phyloP scores from a whole-genome alignment of 805 yeast genomes.

The Jamesozyma lodderae region DNA sequence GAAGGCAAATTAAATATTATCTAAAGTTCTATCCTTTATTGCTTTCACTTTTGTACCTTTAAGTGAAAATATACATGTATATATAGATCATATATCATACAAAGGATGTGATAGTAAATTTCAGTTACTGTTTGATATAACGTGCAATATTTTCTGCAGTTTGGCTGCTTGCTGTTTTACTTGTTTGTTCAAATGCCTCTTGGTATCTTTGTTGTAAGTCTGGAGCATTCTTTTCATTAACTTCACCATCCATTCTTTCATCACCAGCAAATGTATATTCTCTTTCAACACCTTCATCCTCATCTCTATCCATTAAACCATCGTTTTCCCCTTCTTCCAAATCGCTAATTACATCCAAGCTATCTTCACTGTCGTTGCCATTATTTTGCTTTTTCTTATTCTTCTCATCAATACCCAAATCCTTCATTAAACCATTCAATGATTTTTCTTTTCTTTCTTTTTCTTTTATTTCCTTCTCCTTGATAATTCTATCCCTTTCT shows the following conservation, averaged over 20 bases:
- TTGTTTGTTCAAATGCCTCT: conserved; percentile 55
- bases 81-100: no score
- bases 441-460: conserved; percentile 62
- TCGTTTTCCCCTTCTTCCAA: conserved; percentile 36
- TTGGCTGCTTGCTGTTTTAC: conserved; percentile 51
- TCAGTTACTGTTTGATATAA: conserved; percentile 40
- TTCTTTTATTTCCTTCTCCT: conserved; percentile 70
- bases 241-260: conserved; percentile 48
- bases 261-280: conserved; percentile 68
- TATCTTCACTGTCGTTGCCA: conserved; percentile 34
- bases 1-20: no score
- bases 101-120: no score
- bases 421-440: conserved; percentile 70
- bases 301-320: conserved; percentile 37
- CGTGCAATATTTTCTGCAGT: conserved; percentile 68
- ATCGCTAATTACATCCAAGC: conserved; percentile 44
- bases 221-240: conserved; percentile 36
- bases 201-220: conserved; percentile 61
- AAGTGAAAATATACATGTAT: no score
- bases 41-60: no score
- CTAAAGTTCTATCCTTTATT: no score
- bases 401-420: conserved; percentile 51
- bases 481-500: conserved; percentile 74
- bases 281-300: conserved; percentile 49
- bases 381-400: conserved; percentile 24